Evolutionary conservation across 345 rosid genomes (phyloP).

Genomic region (Kandelia obovata): DNA sequence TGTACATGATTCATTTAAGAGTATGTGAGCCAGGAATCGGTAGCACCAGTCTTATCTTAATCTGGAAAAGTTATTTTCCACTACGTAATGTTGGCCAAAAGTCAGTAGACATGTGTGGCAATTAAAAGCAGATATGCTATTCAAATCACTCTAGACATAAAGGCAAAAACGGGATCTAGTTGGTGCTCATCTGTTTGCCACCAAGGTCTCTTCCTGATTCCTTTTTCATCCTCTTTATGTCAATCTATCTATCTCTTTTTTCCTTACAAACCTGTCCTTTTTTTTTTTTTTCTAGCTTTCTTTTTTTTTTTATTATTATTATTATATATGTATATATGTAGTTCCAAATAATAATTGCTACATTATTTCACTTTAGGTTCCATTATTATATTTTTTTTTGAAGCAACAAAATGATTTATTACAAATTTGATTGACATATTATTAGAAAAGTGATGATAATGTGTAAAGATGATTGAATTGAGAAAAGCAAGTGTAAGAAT

Average conservation of each 20-base stretch:
- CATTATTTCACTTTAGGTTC: too few relatives aligned
- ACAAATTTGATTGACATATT: neutral
- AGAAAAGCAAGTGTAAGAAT: too few relatives aligned
- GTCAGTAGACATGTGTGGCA: constrained; percentile 28
- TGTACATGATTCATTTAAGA: neutral
- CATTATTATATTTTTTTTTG: too few relatives aligned
- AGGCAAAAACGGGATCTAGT: constrained; percentile 46
- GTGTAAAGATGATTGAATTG: too few relatives aligned
- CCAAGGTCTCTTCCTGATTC: constrained; percentile 43
- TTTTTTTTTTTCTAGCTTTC: neutral
- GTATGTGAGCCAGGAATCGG: neutral
- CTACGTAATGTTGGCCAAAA: constrained; percentile 51
- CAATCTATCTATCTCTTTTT: neutral
- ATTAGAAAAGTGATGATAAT: neutral
- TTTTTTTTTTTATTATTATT: neutral
- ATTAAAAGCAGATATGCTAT: constrained; percentile 42
- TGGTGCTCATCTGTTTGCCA: constrained; percentile 53
- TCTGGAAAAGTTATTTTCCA: constrained; percentile 47
- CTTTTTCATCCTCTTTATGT: constrained; percentile 10
- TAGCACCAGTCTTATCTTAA: constrained; percentile 27
- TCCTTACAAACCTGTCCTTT: neutral
- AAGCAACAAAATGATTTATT: neutral
- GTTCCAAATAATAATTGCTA: too few relatives aligned
- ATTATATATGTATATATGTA: neutral
- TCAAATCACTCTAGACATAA: constrained; percentile 45